Conservation (phyloP, 2,329 filamentous ascomycete species). For the Cadophora luteo-olivacea region DNA sequence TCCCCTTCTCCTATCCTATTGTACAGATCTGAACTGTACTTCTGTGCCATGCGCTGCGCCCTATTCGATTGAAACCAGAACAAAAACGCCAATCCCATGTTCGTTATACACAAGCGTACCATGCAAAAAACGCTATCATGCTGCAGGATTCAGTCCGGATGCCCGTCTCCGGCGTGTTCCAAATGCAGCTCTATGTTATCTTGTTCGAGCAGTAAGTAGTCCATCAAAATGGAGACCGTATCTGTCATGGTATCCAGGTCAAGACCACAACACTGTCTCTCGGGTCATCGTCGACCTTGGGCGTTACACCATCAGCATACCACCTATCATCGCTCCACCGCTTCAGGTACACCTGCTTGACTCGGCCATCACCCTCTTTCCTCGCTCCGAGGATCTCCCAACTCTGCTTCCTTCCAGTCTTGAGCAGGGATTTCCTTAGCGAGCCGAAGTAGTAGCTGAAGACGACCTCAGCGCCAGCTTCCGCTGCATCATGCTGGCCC, state of each 20-base stretch:
- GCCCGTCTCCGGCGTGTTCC: background rate
- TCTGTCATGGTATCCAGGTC: constrained; percentile 37
- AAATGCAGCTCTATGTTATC: constrained; percentile 1
- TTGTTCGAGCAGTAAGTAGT: background rate
- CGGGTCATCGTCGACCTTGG: constrained; percentile 10
- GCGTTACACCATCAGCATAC: constrained; percentile 44
- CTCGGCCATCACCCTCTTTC: constrained; percentile 55
- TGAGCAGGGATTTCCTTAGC: constrained; percentile 52
- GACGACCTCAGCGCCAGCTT: constrained; percentile 31
- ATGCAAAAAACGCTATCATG: constrained; percentile 15
- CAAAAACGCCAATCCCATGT: background rate
- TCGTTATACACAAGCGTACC: constrained; percentile 5
- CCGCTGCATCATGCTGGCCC: constrained; percentile 39
- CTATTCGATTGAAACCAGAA: background rate
- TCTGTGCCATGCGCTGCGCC: background rate
- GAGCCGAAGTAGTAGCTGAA: constrained; percentile 54
- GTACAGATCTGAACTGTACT: constrained; percentile 1
- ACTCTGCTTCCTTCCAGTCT: constrained; percentile 57
- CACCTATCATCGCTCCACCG: constrained; percentile 60
- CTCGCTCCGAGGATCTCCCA: constrained; percentile 60
- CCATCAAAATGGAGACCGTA: background rate
- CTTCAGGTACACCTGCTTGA: constrained; percentile 61
- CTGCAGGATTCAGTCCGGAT: background rate
- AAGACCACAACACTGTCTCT: constrained; percentile 42
- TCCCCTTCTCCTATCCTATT: background rate